phyloP scores from a whole-genome alignment of 495 filamentous ascomycete genomes.

The Platismatia glauca region DNA sequence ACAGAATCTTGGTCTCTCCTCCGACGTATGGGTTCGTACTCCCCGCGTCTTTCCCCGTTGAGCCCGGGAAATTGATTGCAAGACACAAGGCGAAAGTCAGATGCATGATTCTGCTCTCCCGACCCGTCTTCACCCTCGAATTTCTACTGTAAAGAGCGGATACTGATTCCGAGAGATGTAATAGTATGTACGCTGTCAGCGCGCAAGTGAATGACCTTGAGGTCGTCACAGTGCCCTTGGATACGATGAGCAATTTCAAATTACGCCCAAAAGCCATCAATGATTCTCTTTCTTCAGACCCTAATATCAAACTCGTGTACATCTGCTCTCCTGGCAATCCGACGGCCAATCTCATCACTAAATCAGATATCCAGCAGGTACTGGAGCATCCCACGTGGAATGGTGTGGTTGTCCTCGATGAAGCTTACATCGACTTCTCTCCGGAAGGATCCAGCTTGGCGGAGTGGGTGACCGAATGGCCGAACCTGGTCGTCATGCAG shows the following conservation, averaged over 20 bases:
- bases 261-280: conserved; percentile 63
- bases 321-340: conserved; percentile 94
- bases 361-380: conserved; percentile 62
- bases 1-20: conserved; percentile 87
- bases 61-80: neutral
- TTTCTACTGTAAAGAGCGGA: neutral
- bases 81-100: neutral
- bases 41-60: neutral
- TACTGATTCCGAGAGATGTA: neutral
- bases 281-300: conserved; percentile 50
- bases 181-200: conserved; percentile 79
- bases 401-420: conserved; percentile 85
- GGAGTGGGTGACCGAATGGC: conserved; percentile 87
- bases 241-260: conserved; percentile 50
- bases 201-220: conserved; percentile 87
- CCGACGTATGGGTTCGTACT: conserved; percentile 68
- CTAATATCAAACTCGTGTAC: conserved; percentile 77
- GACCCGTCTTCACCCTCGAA: neutral
- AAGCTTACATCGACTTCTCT: conserved; percentile 95
- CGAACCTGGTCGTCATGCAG: conserved; percentile 98
- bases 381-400: conserved; percentile 91
- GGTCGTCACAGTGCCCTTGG: conserved; percentile 76
- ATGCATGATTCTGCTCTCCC: neutral
- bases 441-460: conserved; percentile 70
- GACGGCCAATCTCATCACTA: conserved; percentile 67